A percentile compares a stretch with the other conserved stretches of the same genome.
Evolutionary conservation across 2,329 filamentous ascomycete species (phyloP).

Genomic region (Ramularia collo-cygni): DNA sequence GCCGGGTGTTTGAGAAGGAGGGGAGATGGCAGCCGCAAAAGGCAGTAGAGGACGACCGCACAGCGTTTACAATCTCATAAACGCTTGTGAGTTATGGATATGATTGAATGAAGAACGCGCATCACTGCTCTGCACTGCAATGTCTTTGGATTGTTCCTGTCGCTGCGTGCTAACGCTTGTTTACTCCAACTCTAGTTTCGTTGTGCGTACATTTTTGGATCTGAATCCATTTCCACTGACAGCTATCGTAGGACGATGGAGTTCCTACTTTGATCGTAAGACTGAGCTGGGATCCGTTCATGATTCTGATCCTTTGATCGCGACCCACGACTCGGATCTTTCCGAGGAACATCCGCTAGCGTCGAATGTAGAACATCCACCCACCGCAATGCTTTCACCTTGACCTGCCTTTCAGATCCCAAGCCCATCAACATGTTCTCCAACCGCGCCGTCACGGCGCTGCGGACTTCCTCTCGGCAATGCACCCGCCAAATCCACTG

Average conservation of each 20-base stretch:
- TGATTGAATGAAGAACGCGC: too few species aligned
- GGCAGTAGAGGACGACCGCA: background rate
- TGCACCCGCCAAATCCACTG: conserved; percentile 19
- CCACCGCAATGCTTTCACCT: conserved; percentile 14
- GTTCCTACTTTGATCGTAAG: too few species aligned
- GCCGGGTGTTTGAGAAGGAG: background rate
- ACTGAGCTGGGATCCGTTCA: too few species aligned
- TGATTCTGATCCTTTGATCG: too few species aligned
- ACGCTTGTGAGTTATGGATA: background rate
- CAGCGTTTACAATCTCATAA: background rate
- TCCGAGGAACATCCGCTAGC: conserved; percentile 1
- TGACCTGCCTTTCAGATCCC: conserved; percentile 2
- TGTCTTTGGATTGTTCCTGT: too few species aligned
- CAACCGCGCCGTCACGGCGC: conserved; percentile 9
- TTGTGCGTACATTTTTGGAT: too few species aligned
- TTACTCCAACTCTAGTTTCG: too few species aligned
- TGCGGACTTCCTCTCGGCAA: conserved; percentile 10
- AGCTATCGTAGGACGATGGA: too few species aligned
- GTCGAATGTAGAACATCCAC: conserved; percentile 6
- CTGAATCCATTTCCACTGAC: too few species aligned
- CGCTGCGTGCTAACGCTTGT: too few species aligned
- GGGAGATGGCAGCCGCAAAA: background rate
- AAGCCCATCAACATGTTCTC: conserved; percentile 10
- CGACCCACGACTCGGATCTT: too few species aligned
- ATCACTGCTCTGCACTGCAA: too few species aligned